Base-by-base conservation (phyloP, 441 rosid genomes). In the Eutrema salsugineum region DNA sequence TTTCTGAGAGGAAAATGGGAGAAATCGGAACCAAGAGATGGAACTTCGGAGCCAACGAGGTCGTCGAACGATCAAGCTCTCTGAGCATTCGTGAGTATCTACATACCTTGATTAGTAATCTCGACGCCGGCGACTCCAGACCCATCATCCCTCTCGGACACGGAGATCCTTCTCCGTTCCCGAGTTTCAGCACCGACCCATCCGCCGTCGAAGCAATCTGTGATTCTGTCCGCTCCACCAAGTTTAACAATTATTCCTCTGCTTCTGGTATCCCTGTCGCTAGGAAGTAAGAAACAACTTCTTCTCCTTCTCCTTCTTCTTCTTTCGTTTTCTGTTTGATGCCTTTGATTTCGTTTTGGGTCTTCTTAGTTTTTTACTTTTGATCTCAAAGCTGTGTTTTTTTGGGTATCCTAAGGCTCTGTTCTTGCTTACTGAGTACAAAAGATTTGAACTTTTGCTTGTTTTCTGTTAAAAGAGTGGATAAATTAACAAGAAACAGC, bases 131-230 rank as follows among this genome's bases (percentile, higher is more conserved):
- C 5, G 58, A 65, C 27, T 0, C 1, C 1, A 68, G 75, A 16
- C 28, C 58, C 4, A 22, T 75, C 58, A 19, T 75, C 55, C 33
- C 76, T 5, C 81, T 88, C 1, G 86, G 82, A 64, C 83, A 79
- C 11, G 91, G 91, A 14, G 85, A 84, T 49, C 89, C 93, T 16
- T 84, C 89, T 3, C 74, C 57, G 1, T 84, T 78, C 54, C 85
- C 84, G 0, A 70, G 82, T 73, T 88, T 86, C 44, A 46, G 83
- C 16, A 72, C 84, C 8, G 60, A 82, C 15, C 57, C 68, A 1
- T 40, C 36, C 2, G 86, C 89, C 2, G 84, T 79, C 46, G 82
- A 83, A 15, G 88, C 89, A 54, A 43, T 86, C 14, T 78, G 82
- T 5, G 84, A 82, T 5, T 69, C 85, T 61, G 54, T 83, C 20